Conservation (phyloP, 805 yeast species). For the Monosporozyma servazzii region DNA sequence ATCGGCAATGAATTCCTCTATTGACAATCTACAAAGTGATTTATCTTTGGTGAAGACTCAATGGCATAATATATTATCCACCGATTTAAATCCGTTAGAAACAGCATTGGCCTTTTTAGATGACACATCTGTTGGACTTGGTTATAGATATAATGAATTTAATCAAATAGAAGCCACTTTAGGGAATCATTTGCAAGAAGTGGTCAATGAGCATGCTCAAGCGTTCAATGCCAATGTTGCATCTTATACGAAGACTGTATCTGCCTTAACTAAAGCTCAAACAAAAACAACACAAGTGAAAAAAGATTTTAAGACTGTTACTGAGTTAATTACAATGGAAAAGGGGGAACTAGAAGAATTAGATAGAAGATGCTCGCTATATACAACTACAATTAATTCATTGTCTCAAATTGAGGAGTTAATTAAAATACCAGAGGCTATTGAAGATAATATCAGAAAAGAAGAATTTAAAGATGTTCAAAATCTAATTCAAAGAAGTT, state of each 20-base stretch:
- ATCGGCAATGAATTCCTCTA: constrained; percentile 21
- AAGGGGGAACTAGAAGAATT: constrained; percentile 54
- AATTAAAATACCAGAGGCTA: constrained; percentile 46
- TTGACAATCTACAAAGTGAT: constrained; percentile 25
- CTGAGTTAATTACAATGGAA: constrained; percentile 42
- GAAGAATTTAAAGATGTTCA: constrained; percentile 63
- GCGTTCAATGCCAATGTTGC: constrained; percentile 81
- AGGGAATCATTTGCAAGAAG: constrained; percentile 47
- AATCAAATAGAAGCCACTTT: constrained; percentile 48
- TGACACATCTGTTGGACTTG: constrained; percentile 84
- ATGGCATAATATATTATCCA: constrained; percentile 43
- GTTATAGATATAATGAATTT: constrained; percentile 63
- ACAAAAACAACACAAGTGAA: constrained; percentile 41
- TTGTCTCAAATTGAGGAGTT: constrained; percentile 58
- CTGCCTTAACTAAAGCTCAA: constrained; percentile 58
- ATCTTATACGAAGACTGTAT: constrained; percentile 64
- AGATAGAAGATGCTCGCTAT: constrained; percentile 50
- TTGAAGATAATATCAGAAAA: constrained; percentile 61
- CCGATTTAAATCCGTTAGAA: constrained; percentile 72
- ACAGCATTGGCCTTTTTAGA: constrained; percentile 76
- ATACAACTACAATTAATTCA: constrained; percentile 61
- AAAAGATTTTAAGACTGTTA: constrained; percentile 39
- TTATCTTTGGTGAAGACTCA: constrained; percentile 30
- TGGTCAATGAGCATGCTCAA: constrained; percentile 75
- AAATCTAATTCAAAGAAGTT: constrained; percentile 39